Evolutionary conservation across 345 rosid species (phyloP).

Genomic region (Pistacia integerrima): DNA sequence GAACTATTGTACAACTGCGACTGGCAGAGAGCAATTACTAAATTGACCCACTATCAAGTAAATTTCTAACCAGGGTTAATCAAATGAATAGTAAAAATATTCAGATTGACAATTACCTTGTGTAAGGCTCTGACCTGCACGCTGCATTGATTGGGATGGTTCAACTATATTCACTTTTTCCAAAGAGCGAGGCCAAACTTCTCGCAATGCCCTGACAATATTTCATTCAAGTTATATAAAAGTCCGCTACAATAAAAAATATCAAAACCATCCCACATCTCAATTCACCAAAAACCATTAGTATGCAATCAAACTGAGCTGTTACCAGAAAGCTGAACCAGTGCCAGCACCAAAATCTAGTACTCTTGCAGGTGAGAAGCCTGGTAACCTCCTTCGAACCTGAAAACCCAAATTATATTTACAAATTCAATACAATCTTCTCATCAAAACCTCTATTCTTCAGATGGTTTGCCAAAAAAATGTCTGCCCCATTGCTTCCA

Average conservation of each 20-base stretch:
- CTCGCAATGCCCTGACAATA: constrained; percentile 69
- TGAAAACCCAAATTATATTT: constrained; percentile 19
- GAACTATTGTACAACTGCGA: background rate
- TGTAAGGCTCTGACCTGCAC: constrained; percentile 79
- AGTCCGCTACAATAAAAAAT: constrained; percentile 12
- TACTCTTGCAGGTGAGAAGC: constrained; percentile 65
- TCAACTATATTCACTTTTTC: constrained; percentile 80
- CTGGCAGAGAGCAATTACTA: background rate
- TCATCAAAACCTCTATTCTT: background rate
- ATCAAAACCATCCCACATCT: background rate
- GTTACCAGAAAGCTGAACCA: constrained; percentile 95
- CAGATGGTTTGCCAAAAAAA: background rate
- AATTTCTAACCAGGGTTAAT: background rate
- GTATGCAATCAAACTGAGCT: background rate
- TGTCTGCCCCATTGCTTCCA: background rate
- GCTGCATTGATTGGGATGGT: constrained; percentile 97
- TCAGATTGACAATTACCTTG: constrained; percentile 47
- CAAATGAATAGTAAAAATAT: background rate
- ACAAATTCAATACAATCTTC: background rate
- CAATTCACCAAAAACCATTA: constrained; percentile 1
- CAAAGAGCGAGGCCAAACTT: constrained; percentile 85
- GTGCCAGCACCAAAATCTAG: constrained; percentile 96
- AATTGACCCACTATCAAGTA: background rate
- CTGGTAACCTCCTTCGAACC: constrained; percentile 79
- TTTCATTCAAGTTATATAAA: constrained; percentile 13